These are phyloP conservation scores for Cladosporium austrohemisphaericum DNA, from an alignment of 2,329 filamentous ascomycete species.

Conservation along the genomic window DNA sequence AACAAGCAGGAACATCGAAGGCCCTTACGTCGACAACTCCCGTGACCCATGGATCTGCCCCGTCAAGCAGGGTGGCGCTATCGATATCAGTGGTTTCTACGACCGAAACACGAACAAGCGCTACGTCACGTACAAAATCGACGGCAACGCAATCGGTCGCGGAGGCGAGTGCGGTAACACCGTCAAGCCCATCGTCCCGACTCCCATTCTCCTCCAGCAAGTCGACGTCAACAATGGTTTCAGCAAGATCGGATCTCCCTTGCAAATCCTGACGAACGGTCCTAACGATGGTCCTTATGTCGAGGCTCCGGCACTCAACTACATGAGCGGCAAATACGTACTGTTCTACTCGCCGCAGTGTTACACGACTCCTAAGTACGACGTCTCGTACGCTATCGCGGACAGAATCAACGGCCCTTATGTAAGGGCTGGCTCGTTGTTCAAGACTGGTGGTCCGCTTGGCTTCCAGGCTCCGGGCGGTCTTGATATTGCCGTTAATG, in stretches of 20 bases:
- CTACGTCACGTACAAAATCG: conserved; percentile 30
- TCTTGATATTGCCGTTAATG: conserved; percentile 31
- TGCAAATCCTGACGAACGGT: conserved; percentile 27
- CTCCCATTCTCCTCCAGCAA: conserved; percentile 31
- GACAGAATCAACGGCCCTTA: conserved; percentile 27
- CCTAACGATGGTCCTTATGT: conserved; percentile 30
- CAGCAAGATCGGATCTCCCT: conserved; percentile 22
- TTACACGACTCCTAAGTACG: conserved; percentile 28
- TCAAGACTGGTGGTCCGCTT: conserved; percentile 23
- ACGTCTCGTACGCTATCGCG: conserved; percentile 29
- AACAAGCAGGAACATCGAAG: conserved; percentile 23
- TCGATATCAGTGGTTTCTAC: conserved; percentile 27
- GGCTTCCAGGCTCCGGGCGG: conserved; percentile 30
- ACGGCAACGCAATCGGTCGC: conserved; percentile 28
- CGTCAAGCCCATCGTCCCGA: conserved; percentile 22
- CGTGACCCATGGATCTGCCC: conserved; percentile 27
- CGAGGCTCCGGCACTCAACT: conserved; percentile 30
- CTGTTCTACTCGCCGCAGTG: conserved; percentile 33
- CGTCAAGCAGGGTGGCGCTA: conserved; percentile 25
- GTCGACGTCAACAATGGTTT: conserved; percentile 24
- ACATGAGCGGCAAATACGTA: conserved; percentile 28
- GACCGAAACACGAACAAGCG: conserved; percentile 21
- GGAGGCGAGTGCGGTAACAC: conserved; percentile 29
- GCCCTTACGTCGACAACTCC: conserved; percentile 28
- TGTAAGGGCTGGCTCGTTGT: conserved; percentile 23